Base-by-base conservation (phyloP, 345 rosid genomes). In the Schrenkiella parvula region DNA sequence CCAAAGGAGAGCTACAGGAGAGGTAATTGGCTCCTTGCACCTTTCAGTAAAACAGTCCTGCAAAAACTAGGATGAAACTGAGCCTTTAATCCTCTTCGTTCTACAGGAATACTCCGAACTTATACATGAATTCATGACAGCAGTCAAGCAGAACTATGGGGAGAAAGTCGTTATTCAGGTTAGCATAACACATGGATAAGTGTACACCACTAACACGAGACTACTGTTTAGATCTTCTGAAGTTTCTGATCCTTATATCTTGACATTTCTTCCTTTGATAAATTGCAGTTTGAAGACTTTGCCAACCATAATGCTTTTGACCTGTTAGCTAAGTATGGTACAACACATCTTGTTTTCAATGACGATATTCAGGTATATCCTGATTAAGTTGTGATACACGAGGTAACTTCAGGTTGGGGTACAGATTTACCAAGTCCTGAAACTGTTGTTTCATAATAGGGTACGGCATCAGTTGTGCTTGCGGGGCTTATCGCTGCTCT, bases 291-390 rank as follows among this genome's bases (percentile, higher is more conserved):
- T 75, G 99, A 95, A 80, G 97, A 95, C 82, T 95, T 95, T 22
- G 99, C 99, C 22, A 95, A 95, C 82, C 99, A 95, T 80, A 91
- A 91, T 79, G 99, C 99, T 54, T 95, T 95, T 50, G 91, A 91
- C 61, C 81, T 95, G 68, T 86, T 95, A 19, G 95, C 86, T 52
- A 88, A 89, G 80, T 91, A 95, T 74, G 87, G 91, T 41, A 68
- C 99, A 52, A 95, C 93, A 19, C 99, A 95, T 81, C 96, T 95
- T 78, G 99, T 95, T 64, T 89, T 95, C 83, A 95, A 95, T 18
- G 99, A 95, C 58, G 99, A 91, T 76, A 95, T 95, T 82, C 98
- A 95, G 96, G 99, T 89, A 72, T 54, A 9, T 57, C 21, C 48
- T 68, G 44, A 60, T 58, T 74, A 42, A 51, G 50, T 18, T 68